These are phyloP conservation scores for Aspergillus unguis DNA, from an alignment of 2,329 filamentous ascomycete species.

Conservation along the genomic window DNA sequence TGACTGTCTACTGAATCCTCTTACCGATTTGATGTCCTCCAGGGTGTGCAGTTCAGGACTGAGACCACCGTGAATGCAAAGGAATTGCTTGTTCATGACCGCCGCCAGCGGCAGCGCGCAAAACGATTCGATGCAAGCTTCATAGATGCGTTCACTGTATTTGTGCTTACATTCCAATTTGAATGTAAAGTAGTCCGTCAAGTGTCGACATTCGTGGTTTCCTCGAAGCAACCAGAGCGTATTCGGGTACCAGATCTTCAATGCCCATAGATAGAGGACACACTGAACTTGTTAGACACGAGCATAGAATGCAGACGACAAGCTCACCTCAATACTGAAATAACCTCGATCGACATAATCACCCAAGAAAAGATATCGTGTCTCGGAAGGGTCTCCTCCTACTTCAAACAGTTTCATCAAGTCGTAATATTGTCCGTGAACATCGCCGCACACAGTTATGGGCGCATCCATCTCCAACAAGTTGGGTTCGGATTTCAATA, in stretches of 20 bases:
- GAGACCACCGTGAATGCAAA: constrained; percentile 95
- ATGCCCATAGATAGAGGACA: constrained; percentile 92
- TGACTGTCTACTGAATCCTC: constrained; percentile 32
- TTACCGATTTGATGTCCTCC: constrained; percentile 83
- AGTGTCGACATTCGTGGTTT: constrained; percentile 97
- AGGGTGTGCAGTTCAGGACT: constrained; percentile 95
- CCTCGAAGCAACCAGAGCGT: constrained; percentile 94
- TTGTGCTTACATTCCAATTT: constrained; percentile 99
- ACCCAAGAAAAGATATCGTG: constrained; percentile 91
- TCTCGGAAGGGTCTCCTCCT: constrained; percentile 93
- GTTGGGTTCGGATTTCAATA: constrained; percentile 88
- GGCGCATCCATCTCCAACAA: constrained; percentile 98
- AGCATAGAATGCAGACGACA: background rate
- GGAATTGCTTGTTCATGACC: constrained; percentile 99
- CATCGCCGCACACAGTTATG: constrained; percentile 97
- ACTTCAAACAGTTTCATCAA: constrained; percentile 99
- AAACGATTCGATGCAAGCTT: constrained; percentile 98
- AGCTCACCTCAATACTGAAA: constrained; percentile 84
- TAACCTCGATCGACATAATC: constrained; percentile 98
- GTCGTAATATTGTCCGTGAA: constrained; percentile 98
- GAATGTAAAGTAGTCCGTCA: constrained; percentile 99
- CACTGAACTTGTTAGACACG: constrained; percentile 53
- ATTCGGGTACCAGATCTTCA: constrained; percentile 99
- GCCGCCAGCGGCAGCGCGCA: constrained; percentile 89
- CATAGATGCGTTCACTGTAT: constrained; percentile 93